phyloP scores from a whole-genome alignment of 768 basidiomycete species.

The Suillus clintonianus region DNA sequence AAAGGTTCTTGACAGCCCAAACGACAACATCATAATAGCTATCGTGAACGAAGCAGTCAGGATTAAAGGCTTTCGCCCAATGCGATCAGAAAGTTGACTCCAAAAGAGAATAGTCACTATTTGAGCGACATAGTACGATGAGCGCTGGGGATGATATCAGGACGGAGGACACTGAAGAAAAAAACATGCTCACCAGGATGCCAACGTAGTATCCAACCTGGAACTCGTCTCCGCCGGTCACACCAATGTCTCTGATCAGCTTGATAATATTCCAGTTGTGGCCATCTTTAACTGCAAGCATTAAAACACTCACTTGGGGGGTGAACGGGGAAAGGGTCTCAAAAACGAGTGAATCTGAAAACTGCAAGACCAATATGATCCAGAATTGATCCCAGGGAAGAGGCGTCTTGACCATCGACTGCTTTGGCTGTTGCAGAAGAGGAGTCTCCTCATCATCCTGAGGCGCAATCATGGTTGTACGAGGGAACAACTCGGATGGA shows the following conservation, averaged over 20 bases:
- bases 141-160: slow-evolving; percentile 38
- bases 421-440: slow-evolving; percentile 36
- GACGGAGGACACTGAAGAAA: slow-evolving; percentile 15
- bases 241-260: slow-evolving; percentile 12
- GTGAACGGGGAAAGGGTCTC: slow-evolving; percentile 72
- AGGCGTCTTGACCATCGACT: slow-evolving; percentile 28
- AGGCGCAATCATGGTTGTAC: not conserved
- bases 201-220: slow-evolving; percentile 46
- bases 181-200: slow-evolving; percentile 31
- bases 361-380: slow-evolving; percentile 64
- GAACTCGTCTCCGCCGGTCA: slow-evolving; percentile 41
- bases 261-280: not conserved
- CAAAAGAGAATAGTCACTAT: slow-evolving; percentile 58
- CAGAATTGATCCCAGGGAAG: slow-evolving; percentile 65
- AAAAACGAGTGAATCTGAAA: slow-evolving; percentile 69
- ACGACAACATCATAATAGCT: slow-evolving; percentile 49
- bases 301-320: slow-evolving; percentile 47
- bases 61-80: slow-evolving; percentile 57
- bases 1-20: too few relatives aligned
- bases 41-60: slow-evolving; percentile 49
- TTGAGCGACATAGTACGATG: slow-evolving; percentile 55
- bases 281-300: not conserved
- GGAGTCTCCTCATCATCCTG: slow-evolving; percentile 38
- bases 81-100: slow-evolving; percentile 53
- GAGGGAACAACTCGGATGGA: not conserved